phyloP scores from a whole-genome alignment of 2,329 filamentous ascomycete species.

The Ophiostoma tasmaniense region DNA sequence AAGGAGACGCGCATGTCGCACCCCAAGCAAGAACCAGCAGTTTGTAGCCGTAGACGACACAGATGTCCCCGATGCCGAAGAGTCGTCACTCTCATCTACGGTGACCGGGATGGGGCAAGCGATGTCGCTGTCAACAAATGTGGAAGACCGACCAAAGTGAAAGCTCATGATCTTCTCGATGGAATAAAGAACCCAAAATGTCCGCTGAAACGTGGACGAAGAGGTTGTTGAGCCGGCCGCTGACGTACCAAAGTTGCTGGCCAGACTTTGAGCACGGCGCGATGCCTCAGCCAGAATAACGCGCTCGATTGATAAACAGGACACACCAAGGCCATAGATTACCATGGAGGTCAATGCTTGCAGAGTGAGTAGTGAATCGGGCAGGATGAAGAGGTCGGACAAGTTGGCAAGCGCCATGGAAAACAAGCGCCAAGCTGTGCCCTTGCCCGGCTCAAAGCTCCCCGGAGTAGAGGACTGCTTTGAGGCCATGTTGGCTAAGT shows the following conservation, averaged over 20 bases:
- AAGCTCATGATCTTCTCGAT: slow-evolving; percentile 26
- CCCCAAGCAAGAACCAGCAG: slow-evolving; percentile 24
- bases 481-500: background rate
- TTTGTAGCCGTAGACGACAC: background rate
- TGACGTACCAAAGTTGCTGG: slow-evolving; percentile 14
- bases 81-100: background rate
- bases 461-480: background rate
- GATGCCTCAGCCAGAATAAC: slow-evolving; percentile 27
- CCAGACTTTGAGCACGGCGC: slow-evolving; percentile 27
- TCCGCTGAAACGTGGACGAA: slow-evolving; percentile 23
- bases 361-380: slow-evolving; percentile 26
- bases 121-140: slow-evolving; percentile 29
- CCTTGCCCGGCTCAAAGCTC: slow-evolving; percentile 31
- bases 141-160: slow-evolving; percentile 27
- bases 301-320: slow-evolving; percentile 27
- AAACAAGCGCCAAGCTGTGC: slow-evolving; percentile 33
- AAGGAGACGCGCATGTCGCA: slow-evolving; percentile 25
- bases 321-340: slow-evolving; percentile 25
- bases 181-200: slow-evolving; percentile 25
- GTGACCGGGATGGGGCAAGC: slow-evolving; percentile 25
- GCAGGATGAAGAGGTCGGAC: slow-evolving; percentile 27
- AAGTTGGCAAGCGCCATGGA: slow-evolving; percentile 30
- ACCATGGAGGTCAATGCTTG: slow-evolving; percentile 29
- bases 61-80: background rate
- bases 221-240: slow-evolving; percentile 15